These are phyloP conservation scores for Pachysandra terminalis DNA, from an alignment of 164 flowering plant species.

Conservation along the genomic window DNA sequence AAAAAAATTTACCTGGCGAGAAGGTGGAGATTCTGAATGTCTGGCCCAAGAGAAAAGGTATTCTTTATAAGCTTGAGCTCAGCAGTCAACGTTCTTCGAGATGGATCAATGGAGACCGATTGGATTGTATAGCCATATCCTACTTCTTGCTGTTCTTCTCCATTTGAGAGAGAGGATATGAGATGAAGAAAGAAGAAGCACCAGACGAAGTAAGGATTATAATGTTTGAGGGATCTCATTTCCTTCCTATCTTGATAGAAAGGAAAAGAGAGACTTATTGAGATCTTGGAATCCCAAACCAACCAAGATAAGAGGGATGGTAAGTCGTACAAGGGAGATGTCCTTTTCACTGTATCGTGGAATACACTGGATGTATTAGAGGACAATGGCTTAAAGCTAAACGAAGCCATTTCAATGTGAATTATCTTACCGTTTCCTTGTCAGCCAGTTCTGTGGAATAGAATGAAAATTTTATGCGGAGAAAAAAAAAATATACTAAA, in stretches of 20 bases:
- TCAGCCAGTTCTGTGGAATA: too few species aligned
- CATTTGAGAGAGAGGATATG: not conserved
- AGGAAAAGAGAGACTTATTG: too few species aligned
- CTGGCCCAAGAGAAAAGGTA: constrained; percentile 42
- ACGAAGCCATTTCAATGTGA: too few species aligned
- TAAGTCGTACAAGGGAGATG: too few species aligned
- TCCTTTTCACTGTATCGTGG: too few species aligned
- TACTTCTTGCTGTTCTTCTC: constrained; percentile 9
- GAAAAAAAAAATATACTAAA: too few species aligned
- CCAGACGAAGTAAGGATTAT: not conserved
- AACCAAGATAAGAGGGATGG: too few species aligned
- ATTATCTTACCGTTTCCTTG: too few species aligned
- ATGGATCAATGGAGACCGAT: constrained; percentile 17
- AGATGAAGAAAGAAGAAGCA: not conserved
- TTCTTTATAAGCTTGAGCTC: constrained; percentile 23
- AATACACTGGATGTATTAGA: too few species aligned
- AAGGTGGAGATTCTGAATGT: constrained; percentile 36
- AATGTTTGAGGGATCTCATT: constrained; percentile 7
- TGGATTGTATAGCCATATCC: constrained; percentile 41
- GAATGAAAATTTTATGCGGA: too few species aligned
- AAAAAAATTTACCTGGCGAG: constrained; percentile 31
- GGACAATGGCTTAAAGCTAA: too few species aligned
- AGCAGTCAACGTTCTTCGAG: constrained; percentile 33
- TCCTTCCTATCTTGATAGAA: not conserved
- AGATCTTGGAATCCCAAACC: too few species aligned